Evolutionary conservation across 2,329 filamentous ascomycete genomes (phyloP).

Genomic region (Venturia pyrina): DNA sequence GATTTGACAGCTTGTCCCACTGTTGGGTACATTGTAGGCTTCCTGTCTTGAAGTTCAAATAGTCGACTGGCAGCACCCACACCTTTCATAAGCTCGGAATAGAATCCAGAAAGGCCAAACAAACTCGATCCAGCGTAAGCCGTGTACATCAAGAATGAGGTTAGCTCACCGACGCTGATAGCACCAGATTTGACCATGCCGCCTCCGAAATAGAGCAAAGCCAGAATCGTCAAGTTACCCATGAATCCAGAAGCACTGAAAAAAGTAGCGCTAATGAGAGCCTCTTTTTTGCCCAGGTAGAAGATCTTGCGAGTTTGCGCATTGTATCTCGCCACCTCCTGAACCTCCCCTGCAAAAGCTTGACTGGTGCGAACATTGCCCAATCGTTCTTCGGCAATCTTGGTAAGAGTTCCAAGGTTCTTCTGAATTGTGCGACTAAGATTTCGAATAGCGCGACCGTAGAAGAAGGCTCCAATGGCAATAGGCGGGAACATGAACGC

Average conservation of each 20-base stretch:
- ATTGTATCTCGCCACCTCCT: constrained; percentile 87
- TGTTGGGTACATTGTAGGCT: constrained; percentile 79
- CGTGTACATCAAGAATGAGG: constrained; percentile 97
- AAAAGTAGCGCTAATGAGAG: constrained; percentile 81
- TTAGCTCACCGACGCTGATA: constrained; percentile 85
- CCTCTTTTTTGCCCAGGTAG: constrained; percentile 74
- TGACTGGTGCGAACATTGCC: constrained; percentile 96
- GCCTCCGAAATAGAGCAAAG: constrained; percentile 81
- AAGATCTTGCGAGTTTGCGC: constrained; percentile 88
- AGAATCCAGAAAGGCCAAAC: constrained; percentile 91
- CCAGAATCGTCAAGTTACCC: constrained; percentile 92
- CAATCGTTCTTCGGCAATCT: constrained; percentile 95
- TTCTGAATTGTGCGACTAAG: constrained; percentile 88
- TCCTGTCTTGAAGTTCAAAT: constrained; percentile 88
- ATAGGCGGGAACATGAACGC: constrained; percentile 84
- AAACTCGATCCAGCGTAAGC: constrained; percentile 78
- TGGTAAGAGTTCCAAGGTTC: constrained; percentile 84
- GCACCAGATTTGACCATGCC: constrained; percentile 77
- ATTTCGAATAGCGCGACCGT: constrained; percentile 79
- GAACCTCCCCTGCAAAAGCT: constrained; percentile 85
- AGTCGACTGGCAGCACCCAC: constrained; percentile 92
- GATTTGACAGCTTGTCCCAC: constrained; percentile 69
- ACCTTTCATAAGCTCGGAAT: constrained; percentile 98
- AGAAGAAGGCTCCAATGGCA: constrained; percentile 82
- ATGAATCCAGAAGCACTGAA: constrained; percentile 80